Conservation (phyloP, 768 basidiomycete species). For the Infundibulicybe gibba region DNA sequence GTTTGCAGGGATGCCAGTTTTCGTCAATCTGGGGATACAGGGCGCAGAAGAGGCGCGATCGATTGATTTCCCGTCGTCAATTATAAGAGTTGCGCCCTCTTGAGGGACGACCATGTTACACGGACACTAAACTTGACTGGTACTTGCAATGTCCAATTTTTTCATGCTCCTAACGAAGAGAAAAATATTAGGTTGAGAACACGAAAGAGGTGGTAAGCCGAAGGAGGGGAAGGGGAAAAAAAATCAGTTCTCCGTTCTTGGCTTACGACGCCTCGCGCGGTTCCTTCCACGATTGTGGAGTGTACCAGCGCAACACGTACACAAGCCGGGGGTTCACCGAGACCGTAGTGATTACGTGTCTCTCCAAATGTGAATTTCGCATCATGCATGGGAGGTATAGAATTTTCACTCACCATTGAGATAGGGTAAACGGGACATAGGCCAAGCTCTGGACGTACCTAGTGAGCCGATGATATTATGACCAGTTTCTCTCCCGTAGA, state of each 20-base stretch:
- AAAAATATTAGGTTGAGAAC: too few relatives aligned
- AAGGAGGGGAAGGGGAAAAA: slow-evolving; percentile 4
- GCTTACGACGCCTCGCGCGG: slow-evolving; percentile 27
- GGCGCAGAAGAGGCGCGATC: background rate
- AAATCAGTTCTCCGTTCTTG: slow-evolving; percentile 66
- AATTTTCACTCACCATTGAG: background rate
- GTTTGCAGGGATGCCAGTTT: background rate
- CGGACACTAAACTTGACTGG: too few relatives aligned
- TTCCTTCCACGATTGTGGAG: slow-evolving; percentile 34
- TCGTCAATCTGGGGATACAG: background rate
- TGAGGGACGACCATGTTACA: too few relatives aligned
- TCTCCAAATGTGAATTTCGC: slow-evolving; percentile 34
- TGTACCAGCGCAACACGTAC: slow-evolving; percentile 34
- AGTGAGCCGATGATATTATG: too few relatives aligned
- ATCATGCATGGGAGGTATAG: slow-evolving; percentile 22
- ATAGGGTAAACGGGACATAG: too few relatives aligned
- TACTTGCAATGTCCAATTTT: background rate
- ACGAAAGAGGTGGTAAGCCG: too few relatives aligned
- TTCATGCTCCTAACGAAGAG: too few relatives aligned
- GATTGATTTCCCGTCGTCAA: too few relatives aligned
- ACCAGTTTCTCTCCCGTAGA: too few relatives aligned
- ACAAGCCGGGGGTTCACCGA: slow-evolving; percentile 37
- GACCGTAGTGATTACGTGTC: slow-evolving; percentile 10
- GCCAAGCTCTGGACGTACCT: too few relatives aligned
- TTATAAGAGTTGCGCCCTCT: too few relatives aligned